Conservation (phyloP, 257 asterid genomes). For the Avicennia marina region DNA sequence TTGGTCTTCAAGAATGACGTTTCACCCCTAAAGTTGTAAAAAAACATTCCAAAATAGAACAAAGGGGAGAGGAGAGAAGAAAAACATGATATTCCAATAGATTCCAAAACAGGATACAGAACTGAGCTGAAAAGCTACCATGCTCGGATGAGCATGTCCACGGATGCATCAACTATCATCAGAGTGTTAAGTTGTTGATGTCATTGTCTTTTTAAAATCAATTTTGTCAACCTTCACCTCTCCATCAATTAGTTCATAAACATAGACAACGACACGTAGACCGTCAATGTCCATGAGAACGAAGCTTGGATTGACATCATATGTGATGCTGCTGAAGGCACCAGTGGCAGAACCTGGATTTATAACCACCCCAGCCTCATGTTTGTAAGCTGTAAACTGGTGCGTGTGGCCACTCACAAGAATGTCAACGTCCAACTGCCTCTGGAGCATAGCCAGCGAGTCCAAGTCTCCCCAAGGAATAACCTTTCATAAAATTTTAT, state of each 20-base stretch:
- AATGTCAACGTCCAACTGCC: constrained; percentile 94
- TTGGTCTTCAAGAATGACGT: too few relatives aligned
- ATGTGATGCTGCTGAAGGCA: constrained; percentile 93
- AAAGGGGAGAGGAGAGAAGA: too few relatives aligned
- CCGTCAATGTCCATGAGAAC: constrained; percentile 98
- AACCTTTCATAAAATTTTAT: constrained; percentile 40
- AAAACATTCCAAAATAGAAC: too few relatives aligned
- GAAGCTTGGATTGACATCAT: constrained; percentile 94
- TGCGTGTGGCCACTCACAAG: constrained; percentile 95
- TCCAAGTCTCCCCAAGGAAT: constrained; percentile 98
- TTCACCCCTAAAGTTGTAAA: too few relatives aligned
- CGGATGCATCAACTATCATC: too few relatives aligned
- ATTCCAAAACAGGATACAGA: too few relatives aligned
- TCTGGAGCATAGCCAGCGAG: constrained; percentile 92
- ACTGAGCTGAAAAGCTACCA: too few relatives aligned
- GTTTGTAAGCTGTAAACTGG: constrained; percentile 95
- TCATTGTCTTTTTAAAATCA: constrained; percentile 90
- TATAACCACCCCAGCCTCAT: constrained; percentile 95
- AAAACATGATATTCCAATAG: too few relatives aligned
- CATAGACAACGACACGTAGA: constrained; percentile 90
- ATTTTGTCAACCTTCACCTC: constrained; percentile 98
- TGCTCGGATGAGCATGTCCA: too few relatives aligned
- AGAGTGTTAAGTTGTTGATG: too few relatives aligned
- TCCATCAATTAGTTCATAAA: constrained; percentile 91
- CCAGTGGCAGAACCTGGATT: constrained; percentile 99